Conservation (phyloP, 106 monocot genomes). For the Acorus calamus region DNA sequence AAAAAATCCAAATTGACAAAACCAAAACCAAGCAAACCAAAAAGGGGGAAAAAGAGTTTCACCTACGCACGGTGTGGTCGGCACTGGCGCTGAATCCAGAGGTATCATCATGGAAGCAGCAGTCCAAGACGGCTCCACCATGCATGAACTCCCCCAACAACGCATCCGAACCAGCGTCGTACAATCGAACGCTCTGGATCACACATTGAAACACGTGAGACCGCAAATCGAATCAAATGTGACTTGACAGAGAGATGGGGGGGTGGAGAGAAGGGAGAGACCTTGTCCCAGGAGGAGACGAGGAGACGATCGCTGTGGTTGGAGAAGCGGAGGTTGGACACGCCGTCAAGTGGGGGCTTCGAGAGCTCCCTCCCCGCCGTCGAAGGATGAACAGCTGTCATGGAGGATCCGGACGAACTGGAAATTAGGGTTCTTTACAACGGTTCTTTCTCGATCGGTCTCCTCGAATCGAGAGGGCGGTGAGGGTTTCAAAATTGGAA, state of each 20-base stretch:
- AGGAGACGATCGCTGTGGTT: constrained; percentile 94
- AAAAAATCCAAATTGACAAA: too few relatives aligned
- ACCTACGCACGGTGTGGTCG: constrained; percentile 81
- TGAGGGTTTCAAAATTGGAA: too few relatives aligned
- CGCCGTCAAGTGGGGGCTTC: constrained; percentile 76
- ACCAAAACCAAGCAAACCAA: too few relatives aligned
- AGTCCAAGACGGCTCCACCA: constrained; percentile 76
- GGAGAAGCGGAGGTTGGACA: constrained; percentile 94
- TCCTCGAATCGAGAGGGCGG: too few relatives aligned
- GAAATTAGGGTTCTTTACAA: too few relatives aligned
- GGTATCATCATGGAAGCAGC: constrained; percentile 95
- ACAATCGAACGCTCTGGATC: constrained; percentile 70
- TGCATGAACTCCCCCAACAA: constrained; percentile 89
- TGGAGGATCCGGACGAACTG: too few relatives aligned
- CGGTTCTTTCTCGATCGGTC: too few relatives aligned
- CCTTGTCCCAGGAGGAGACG: constrained; percentile 99
- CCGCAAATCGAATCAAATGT: neutral
- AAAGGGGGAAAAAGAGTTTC: neutral
- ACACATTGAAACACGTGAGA: constrained; percentile 1
- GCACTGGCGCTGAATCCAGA: constrained; percentile 84
- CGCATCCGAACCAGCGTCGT: constrained; percentile 59
- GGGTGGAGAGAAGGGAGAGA: constrained; percentile 2
- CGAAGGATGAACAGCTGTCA: neutral
- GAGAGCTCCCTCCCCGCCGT: constrained; percentile 50
- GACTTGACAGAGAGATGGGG: neutral